Conservation (phyloP, 2,329 filamentous ascomycete genomes). For the Dactylellina sp. region DNA sequence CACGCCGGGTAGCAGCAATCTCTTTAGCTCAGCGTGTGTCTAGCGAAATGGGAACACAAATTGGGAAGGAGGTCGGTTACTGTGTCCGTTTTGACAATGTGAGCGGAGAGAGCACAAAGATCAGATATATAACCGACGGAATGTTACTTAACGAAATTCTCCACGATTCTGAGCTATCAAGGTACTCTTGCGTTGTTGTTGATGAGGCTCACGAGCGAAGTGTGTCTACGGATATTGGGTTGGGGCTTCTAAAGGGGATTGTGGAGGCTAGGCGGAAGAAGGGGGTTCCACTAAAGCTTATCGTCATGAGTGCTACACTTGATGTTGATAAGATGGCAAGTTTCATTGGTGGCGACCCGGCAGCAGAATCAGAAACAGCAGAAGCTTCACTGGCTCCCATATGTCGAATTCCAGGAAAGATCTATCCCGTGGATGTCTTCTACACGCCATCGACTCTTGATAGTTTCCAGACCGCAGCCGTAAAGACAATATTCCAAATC, state of each 20-base stretch:
- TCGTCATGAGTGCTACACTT: conserved; percentile 97
- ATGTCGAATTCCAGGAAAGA: conserved; percentile 83
- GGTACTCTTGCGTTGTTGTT: conserved; percentile 90
- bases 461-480: conserved; percentile 83
- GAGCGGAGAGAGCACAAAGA: conserved; percentile 75
- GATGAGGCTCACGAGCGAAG: conserved; percentile 98
- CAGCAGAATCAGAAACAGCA: conserved; percentile 21
- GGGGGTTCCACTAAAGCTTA: conserved; percentile 78
- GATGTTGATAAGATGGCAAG: conserved; percentile 81
- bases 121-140: conserved; percentile 96
- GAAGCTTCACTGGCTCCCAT: conserved; percentile 60
- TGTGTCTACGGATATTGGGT: conserved; percentile 89
- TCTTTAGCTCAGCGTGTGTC: conserved; percentile 89
- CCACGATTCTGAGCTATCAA: conserved; percentile 80
- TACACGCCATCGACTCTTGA: conserved; percentile 80
- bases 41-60: conserved; percentile 78
- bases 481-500: conserved; percentile 85
- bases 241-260: conserved; percentile 87
- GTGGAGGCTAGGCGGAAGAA: conserved; percentile 64
- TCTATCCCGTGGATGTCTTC: conserved; percentile 82
- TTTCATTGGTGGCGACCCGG: conserved; percentile 72
- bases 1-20: conserved; percentile 90
- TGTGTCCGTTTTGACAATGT: conserved; percentile 94
- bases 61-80: conserved; percentile 77
- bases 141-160: conserved; percentile 96